Evolutionary conservation across 805 yeast genomes (phyloP), one percentile per base, ranked within the genome.

Genomic region (Monosporozyma unispora): DNA sequence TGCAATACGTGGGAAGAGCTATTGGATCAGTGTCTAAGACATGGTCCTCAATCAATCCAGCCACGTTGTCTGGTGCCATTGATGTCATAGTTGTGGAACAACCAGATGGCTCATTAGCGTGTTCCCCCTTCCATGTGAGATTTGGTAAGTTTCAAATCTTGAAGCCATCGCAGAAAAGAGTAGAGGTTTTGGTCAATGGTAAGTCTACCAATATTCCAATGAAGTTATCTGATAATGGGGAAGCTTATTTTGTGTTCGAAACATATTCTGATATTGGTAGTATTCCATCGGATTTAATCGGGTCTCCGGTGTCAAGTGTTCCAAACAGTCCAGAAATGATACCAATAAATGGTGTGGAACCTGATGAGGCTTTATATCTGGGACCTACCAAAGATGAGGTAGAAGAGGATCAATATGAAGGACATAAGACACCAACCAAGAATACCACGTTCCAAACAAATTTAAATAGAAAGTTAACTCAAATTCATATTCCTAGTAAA

Each of bases 181-280:
- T 91, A 48, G 95, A 85, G 50, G 82, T 93, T 55, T 77, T 80
- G 40, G 95, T 93, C 38, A 93, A 93, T 68, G 97, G 84, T 35
- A 76, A 76, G 52, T 74, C 80, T 44, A 84, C 95, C 0, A 82
- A 87, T 57, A 70, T 91, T 45, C 96, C 96, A 8, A 93, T 93
- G 98, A 93, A 93, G 66, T 71, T 93, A 43, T 96, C 96, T 14
- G 99, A 93, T 52, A 96, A 95, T 7, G 99, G 99, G 12, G 99
- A 93, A 67, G 99, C 98, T 0, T 89, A 89, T 64, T 93, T 93
- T 62, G 98, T 93, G 40, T 91, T 93, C 69, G 96, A 89, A 60
- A 85, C 96, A 1, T 76, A 76, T 38, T 78, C 76, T 41, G 75
- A 75, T 43, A 60, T 66, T 9, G 70, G 70, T 35, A 77, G 78